Conservation (phyloP, 2,329 filamentous ascomycete species). For the Trichoderma sp. region DNA sequence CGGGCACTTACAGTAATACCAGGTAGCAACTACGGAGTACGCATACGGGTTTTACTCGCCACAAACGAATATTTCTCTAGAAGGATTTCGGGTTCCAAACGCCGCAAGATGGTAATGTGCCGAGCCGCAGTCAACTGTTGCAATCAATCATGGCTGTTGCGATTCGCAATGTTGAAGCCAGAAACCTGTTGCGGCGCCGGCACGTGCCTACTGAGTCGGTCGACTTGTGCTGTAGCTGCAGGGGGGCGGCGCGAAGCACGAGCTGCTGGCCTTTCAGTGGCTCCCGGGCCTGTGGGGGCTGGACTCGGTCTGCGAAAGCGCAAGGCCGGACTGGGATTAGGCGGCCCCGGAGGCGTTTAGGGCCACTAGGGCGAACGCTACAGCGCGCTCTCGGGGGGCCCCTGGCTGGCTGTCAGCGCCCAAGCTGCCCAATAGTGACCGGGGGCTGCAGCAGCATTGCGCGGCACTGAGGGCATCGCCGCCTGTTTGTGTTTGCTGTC, state of each 20-base stretch:
- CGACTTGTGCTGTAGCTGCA: slow-evolving; percentile 5
- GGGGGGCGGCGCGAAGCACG: background rate
- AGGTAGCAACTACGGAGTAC: too few species aligned
- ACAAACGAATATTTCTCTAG: background rate
- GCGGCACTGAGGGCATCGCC: background rate
- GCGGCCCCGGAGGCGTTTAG: slow-evolving; percentile 15
- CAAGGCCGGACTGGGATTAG: slow-evolving; percentile 15
- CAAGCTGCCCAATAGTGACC: slow-evolving; percentile 11
- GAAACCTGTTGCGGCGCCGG: background rate
- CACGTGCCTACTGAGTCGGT: slow-evolving; percentile 13
- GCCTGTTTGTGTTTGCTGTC: background rate
- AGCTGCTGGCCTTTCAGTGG: background rate
- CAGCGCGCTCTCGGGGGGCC: slow-evolving; percentile 1
- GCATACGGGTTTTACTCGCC: background rate
- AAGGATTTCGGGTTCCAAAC: background rate
- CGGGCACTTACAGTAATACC: too few species aligned
- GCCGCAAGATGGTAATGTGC: background rate
- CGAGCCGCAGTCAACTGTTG: background rate
- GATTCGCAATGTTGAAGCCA: background rate
- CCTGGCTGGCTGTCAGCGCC: slow-evolving; percentile 12
- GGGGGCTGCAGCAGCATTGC: background rate
- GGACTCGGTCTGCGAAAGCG: slow-evolving; percentile 18
- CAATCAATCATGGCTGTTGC: background rate
- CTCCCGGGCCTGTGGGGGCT: slow-evolving; percentile 16
- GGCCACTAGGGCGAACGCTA: slow-evolving; percentile 15